Percentiles rank a stretch among this genome's conserved stretches.
phyloP scores from a whole-genome alignment of 2,329 filamentous ascomycete genomes.

The Aureobasidium sp. region DNA sequence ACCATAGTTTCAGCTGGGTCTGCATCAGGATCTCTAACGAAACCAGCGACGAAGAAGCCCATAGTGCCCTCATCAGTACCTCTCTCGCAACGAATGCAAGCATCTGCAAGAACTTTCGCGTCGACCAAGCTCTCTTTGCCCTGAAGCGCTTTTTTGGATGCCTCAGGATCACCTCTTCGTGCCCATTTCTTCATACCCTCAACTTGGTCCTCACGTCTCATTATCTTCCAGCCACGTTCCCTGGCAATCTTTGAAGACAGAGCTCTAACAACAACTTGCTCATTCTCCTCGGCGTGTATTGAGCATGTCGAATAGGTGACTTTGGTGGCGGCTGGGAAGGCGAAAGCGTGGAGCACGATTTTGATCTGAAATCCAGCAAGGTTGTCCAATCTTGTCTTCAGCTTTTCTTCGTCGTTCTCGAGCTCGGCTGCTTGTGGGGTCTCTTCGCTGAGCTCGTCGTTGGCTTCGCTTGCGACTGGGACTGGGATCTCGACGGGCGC shows the following conservation, averaged over 20 bases:
- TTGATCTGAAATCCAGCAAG: conserved; percentile 74
- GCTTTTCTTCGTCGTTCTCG: conserved; percentile 41
- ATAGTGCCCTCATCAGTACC: conserved; percentile 55
- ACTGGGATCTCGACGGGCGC: neutral
- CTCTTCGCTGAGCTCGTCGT: conserved; percentile 23
- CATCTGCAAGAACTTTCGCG: conserved; percentile 18
- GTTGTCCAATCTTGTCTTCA: conserved; percentile 58
- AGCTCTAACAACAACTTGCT: conserved; percentile 67
- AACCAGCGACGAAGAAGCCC: conserved; percentile 88
- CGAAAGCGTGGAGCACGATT: conserved; percentile 75
- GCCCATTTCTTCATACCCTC: conserved; percentile 68
- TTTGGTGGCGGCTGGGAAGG: conserved; percentile 63
- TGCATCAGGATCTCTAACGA: conserved; percentile 50
- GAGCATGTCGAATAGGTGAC: conserved; percentile 96
- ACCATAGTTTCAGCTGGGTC: neutral
- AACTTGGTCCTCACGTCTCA: conserved; percentile 64
- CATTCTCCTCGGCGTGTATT: conserved; percentile 78
- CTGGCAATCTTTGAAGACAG: conserved; percentile 59
- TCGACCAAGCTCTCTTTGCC: conserved; percentile 23
- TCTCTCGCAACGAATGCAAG: conserved; percentile 17
- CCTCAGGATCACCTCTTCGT: conserved; percentile 38
- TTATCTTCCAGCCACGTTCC: conserved; percentile 65
- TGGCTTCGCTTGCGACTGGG: conserved; percentile 7
- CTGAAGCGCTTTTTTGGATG: conserved; percentile 25
- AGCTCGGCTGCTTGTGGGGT: conserved; percentile 21